Evolutionary conservation across 768 basidiomycete species (phyloP), one percentile per base, ranked within the genome.

Genomic region (Pholiota conissans): DNA sequence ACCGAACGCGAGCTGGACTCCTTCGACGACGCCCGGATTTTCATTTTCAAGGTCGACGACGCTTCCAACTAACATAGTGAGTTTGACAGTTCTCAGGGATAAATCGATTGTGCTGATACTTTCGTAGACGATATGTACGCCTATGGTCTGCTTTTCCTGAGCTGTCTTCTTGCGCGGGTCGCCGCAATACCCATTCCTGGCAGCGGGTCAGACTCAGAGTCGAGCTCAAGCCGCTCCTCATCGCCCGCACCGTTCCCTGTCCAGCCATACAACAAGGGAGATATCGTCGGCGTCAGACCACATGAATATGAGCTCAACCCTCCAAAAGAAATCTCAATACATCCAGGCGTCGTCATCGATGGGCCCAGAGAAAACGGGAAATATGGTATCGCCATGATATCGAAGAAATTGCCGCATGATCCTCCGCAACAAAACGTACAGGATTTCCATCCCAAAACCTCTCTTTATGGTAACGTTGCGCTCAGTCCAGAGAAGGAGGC

Each of bases 301-400:
- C 26, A n/a, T 13, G 62, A 57, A 27, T 61, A 61, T 32, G 65
- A 67, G 29, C 37, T 52, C 14, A 61, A 61, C 51, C 29, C 46
- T 45, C 42, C 59, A 10, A 63, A 62, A 18, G 58, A 59, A 14
- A 60, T 63, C 52, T 59, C 47, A 16, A 66, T 68, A n/a, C 67
- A 68, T 34, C 67, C 67, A 14, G 67, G 63, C 3, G 64, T 68
- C 24, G 63, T 68, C 13, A 30, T 65, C 7, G 62, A 37, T 6
- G 61, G 60, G 1, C 62, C 62, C 9, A 49, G 55, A 35, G 52
- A 59, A 8, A 62, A 46, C 1, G 61, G 63, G 24, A 52, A 58
- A 40, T 66, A 66, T 34, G 40, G 34, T 4, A 58, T 68, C n/a
- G 62, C 62, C 3, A 68, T 65, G 62, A 64, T 68, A 39, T 68